phyloP scores from a whole-genome alignment of 148 eudicot species.

The Persicaria maculosa region DNA sequence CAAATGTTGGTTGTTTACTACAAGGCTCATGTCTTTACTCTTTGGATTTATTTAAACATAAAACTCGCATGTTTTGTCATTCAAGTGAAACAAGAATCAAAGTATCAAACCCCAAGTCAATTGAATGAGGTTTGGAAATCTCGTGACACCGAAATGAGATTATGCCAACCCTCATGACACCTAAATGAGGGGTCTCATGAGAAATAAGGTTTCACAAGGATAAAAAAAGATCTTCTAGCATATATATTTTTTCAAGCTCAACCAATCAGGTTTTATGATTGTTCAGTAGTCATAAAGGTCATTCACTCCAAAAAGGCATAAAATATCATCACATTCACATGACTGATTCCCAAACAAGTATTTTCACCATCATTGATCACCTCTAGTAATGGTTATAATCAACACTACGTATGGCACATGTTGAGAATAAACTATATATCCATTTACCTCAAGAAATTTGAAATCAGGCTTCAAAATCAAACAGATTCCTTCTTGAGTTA shows the following conservation, averaged over 20 bases:
- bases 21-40: too few relatives aligned
- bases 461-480: conserved; percentile 84
- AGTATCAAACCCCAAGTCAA: too few relatives aligned
- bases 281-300: not conserved
- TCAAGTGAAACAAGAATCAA: too few relatives aligned
- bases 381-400: not conserved
- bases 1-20: too few relatives aligned
- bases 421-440: conserved; percentile 3
- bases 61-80: too few relatives aligned
- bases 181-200: too few relatives aligned
- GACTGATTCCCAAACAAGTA: not conserved
- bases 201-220: not conserved
- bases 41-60: too few relatives aligned
- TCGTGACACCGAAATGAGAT: too few relatives aligned
- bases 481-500: conserved; percentile 99
- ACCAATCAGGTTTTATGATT: not conserved
- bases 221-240: not conserved
- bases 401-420: not conserved
- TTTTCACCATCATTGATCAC: not conserved
- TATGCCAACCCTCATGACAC: too few relatives aligned
- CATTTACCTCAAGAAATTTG: conserved; percentile 89
- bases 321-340: not conserved
- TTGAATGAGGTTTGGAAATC: too few relatives aligned
- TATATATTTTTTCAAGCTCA: not conserved
- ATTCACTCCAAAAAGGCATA: not conserved